Conservation (phyloP, 164 flowering plant genomes). For the Santalum album region DNA sequence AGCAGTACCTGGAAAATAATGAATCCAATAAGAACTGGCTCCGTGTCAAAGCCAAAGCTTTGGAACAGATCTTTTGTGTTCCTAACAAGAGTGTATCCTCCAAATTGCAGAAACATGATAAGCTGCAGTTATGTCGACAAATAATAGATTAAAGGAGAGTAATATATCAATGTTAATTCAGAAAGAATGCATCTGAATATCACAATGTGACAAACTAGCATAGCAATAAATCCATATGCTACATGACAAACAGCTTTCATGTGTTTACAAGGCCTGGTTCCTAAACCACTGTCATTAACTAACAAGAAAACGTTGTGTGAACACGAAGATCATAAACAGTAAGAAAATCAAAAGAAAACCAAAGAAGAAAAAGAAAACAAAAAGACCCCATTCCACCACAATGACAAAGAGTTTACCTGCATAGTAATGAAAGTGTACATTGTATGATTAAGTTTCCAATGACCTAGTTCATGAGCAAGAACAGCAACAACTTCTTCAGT, state of each 20-base stretch:
- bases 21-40: slow-evolving; percentile 93
- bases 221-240: too few species aligned
- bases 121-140: slow-evolving; percentile 40
- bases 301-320: too few species aligned
- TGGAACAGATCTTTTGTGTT: slow-evolving; percentile 79
- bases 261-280: too few species aligned
- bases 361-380: too few species aligned
- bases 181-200: background rate
- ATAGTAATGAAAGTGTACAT: slow-evolving; percentile 82
- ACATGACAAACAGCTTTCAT: too few species aligned
- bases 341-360: too few species aligned
- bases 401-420: slow-evolving; percentile 44
- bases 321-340: too few species aligned
- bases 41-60: slow-evolving; percentile 97
- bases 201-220: too few species aligned
- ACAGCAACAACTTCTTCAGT: slow-evolving; percentile 94
- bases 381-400: background rate
- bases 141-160: background rate
- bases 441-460: slow-evolving; percentile 97
- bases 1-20: slow-evolving; percentile 82
- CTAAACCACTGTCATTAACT: too few species aligned
- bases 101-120: slow-evolving; percentile 86
- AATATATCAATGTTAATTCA: background rate
- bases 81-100: slow-evolving; percentile 93
- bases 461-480: slow-evolving; percentile 94